Evolutionary conservation across 805 yeast genomes (phyloP).

Genomic region (Pichia cabralensis): DNA sequence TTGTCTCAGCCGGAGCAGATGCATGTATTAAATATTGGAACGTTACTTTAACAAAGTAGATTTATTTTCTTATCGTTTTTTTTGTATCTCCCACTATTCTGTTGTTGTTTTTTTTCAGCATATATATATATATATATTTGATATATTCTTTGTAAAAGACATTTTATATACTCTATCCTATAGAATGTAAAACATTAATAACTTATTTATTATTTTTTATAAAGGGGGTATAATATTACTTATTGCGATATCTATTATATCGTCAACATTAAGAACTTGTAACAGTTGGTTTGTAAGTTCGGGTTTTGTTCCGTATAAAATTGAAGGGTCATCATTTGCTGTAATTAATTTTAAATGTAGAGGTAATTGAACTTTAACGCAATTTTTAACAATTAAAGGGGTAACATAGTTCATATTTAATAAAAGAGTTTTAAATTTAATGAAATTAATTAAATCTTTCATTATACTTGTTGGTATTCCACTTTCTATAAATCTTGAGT

Average conservation of each 20-base stretch:
- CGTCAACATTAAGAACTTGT: constrained; percentile 34
- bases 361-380: constrained; percentile 41
- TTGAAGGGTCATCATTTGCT: constrained; percentile 39
- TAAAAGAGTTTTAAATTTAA: constrained; percentile 33
- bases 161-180: too few species aligned
- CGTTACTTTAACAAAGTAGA: too few species aligned
- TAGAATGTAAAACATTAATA: too few species aligned
- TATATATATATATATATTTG: too few species aligned
- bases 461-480: constrained; percentile 43
- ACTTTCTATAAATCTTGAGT: constrained; percentile 41
- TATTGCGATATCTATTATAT: constrained; percentile 44
- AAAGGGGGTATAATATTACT: constrained; percentile 43
- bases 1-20: constrained; percentile 73
- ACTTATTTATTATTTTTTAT: constrained; percentile 14
- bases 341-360: constrained; percentile 28
- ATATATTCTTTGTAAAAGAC: too few species aligned
- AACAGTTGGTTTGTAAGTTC: constrained; percentile 32
- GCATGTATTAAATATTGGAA: constrained; percentile 73
- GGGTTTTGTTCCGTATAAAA: constrained; percentile 47
- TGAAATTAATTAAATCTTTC: constrained; percentile 31
- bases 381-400: constrained; percentile 42
- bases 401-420: constrained; percentile 34
- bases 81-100: too few species aligned
- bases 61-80: too few species aligned
- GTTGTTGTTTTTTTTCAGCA: neutral